Evolutionary conservation across 1,284 basidiomycete species (phyloP).

Genomic region (Cryptococcus sp.): DNA sequence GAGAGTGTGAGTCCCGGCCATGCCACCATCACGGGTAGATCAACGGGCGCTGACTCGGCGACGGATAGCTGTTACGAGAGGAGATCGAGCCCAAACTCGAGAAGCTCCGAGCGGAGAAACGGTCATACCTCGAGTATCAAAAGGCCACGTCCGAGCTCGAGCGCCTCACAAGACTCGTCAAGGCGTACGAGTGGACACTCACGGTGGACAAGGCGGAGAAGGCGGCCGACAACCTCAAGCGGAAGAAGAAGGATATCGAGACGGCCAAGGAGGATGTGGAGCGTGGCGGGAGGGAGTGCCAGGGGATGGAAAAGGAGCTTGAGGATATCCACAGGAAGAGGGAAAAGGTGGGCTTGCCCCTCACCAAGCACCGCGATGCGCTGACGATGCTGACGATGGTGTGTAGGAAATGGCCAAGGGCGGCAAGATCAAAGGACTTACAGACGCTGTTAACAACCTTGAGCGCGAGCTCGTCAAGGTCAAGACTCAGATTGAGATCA

Average conservation of each 20-base stretch:
- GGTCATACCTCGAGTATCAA: slow-evolving; percentile 85
- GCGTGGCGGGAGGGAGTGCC: slow-evolving; percentile 53
- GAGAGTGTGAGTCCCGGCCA: slow-evolving; percentile 53
- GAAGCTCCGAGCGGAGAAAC: slow-evolving; percentile 84
- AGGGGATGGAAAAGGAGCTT: slow-evolving; percentile 59
- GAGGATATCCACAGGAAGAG: slow-evolving; percentile 63
- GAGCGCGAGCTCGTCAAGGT: slow-evolving; percentile 85
- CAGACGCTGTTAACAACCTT: slow-evolving; percentile 72
- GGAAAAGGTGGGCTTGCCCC: slow-evolving; percentile 50
- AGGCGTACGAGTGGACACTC: slow-evolving; percentile 85
- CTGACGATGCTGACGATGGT: slow-evolving; percentile 1
- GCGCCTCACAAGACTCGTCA: slow-evolving; percentile 74
- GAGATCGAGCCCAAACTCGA: slow-evolving; percentile 96
- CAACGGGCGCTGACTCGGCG: not conserved
- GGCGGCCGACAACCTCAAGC: slow-evolving; percentile 42
- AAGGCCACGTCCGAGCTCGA: slow-evolving; percentile 87
- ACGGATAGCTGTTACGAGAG: slow-evolving; percentile 63
- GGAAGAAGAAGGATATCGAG: slow-evolving; percentile 39
- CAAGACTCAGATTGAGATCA: slow-evolving; percentile 82
- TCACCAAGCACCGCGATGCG: not conserved
- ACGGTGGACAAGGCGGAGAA: slow-evolving; percentile 60
- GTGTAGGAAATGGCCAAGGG: slow-evolving; percentile 62
- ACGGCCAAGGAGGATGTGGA: slow-evolving; percentile 46
- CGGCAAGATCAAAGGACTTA: slow-evolving; percentile 72
- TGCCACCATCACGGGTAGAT: not conserved